phyloP scores from a whole-genome alignment of 805 yeast species.

The Zygoascus biomembranicola region DNA sequence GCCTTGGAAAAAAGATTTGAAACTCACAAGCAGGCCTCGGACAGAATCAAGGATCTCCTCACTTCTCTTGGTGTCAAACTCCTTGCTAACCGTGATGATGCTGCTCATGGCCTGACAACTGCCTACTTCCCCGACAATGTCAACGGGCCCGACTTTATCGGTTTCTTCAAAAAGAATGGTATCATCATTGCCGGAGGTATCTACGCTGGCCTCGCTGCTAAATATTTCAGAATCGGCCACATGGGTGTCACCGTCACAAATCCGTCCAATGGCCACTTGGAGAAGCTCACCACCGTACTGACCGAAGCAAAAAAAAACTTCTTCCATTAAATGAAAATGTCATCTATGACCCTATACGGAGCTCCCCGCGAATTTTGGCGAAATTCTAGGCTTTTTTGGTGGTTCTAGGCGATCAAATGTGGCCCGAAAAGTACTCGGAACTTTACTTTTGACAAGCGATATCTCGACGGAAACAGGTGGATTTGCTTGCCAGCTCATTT shows the following conservation, averaged over 20 bases:
- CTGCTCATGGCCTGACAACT: slow-evolving; percentile 87
- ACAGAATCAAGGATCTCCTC: slow-evolving; percentile 52
- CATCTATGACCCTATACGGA: background rate
- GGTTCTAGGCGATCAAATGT: background rate
- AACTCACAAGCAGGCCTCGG: slow-evolving; percentile 54
- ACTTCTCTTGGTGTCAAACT: slow-evolving; percentile 56
- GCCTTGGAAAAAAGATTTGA: slow-evolving; percentile 54
- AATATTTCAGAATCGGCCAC: slow-evolving; percentile 91
- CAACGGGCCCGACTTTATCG: slow-evolving; percentile 58
- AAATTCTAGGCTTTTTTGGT: background rate
- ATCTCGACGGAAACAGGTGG: too few relatives aligned
- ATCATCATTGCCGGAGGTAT: slow-evolving; percentile 85
- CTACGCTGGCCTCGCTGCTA: slow-evolving; percentile 66
- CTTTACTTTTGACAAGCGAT: too few relatives aligned
- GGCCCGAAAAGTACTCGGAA: background rate
- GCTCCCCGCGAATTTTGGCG: background rate
- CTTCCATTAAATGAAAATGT: background rate
- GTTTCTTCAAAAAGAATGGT: slow-evolving; percentile 50
- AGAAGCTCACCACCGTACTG: slow-evolving; percentile 18
- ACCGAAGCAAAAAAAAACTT: background rate
- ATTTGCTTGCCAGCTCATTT: too few relatives aligned
- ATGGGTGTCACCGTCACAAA: slow-evolving; percentile 80
- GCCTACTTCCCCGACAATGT: slow-evolving; percentile 72
- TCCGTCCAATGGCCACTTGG: slow-evolving; percentile 45
- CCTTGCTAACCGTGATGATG: slow-evolving; percentile 52